Evolutionary conservation across 176 grass and related monocot species (phyloP).

Genomic region (Cymbopogon citratus): DNA sequence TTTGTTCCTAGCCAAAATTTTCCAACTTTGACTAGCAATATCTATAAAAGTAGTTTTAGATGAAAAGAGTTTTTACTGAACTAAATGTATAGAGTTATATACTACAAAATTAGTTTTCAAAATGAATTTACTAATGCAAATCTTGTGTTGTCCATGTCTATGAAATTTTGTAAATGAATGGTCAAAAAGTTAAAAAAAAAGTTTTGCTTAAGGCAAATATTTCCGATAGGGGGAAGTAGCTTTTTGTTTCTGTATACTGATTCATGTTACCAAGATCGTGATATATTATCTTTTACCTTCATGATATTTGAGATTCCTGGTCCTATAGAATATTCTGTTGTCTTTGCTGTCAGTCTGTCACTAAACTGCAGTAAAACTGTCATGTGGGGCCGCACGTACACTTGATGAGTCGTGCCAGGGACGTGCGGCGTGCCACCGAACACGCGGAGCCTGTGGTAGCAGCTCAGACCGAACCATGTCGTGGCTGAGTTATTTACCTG

Average conservation of each 20-base stretch:
- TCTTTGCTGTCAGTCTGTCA: no score
- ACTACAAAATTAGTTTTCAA: neutral
- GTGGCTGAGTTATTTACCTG: no score
- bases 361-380: conserved; percentile 3
- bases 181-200: neutral
- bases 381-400: no score
- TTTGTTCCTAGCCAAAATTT: neutral
- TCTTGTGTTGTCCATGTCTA: neutral
- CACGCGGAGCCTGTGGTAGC: no score
- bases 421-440: no score
- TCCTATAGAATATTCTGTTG: neutral
- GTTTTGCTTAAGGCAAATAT: neutral
- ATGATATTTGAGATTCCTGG: neutral
- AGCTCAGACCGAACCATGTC: no score
- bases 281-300: no score
- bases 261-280: neutral
- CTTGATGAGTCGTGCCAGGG: no score
- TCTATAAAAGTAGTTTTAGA: neutral
- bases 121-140: neutral
- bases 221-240: neutral
- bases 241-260: neutral
- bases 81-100: neutral
- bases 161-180: neutral
- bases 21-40: neutral
- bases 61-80: neutral